A percentile compares a stretch with the other conserved stretches of the same genome.
Conservation (phyloP, 306 rosid species). For the Chamaecrista fasciculata region DNA sequence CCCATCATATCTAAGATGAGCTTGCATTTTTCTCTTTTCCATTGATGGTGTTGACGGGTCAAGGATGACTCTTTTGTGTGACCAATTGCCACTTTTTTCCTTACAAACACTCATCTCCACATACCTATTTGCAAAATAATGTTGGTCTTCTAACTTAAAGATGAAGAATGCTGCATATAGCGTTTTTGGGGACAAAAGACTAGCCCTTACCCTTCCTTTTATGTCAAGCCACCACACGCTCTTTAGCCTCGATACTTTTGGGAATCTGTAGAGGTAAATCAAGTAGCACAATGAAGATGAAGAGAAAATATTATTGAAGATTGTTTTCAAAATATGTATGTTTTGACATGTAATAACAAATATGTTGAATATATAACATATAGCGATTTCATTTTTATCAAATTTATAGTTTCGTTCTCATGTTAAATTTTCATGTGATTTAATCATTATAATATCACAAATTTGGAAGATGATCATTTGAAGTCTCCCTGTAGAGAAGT, state of each 20-base stretch:
- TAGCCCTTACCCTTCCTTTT: background rate
- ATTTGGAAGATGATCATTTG: no score
- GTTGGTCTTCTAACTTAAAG: background rate
- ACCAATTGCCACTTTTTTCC: background rate
- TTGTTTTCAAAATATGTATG: no score
- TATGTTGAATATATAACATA: no score
- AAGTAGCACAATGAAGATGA: no score
- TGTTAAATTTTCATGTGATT: no score
- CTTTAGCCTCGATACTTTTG: background rate
- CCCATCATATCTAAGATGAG: background rate
- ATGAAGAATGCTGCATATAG: background rate
- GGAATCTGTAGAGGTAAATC: background rate
- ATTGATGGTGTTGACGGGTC: background rate
- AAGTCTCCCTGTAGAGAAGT: no score
- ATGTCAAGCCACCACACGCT: background rate
- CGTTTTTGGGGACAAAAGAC: constrained; percentile 10
- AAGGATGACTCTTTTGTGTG: background rate
- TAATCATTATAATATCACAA: no score
- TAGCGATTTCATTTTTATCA: no score
- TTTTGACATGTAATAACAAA: no score
- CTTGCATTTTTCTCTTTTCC: background rate
- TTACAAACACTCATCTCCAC: background rate
- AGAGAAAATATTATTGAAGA: no score
- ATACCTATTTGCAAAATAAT: background rate
- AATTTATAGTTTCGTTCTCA: no score